Percentiles rank a stretch among this genome's conserved stretches.
Conservation (phyloP, 192 early-diverging fungal species). For the Phlyctochytrium arcticum region DNA sequence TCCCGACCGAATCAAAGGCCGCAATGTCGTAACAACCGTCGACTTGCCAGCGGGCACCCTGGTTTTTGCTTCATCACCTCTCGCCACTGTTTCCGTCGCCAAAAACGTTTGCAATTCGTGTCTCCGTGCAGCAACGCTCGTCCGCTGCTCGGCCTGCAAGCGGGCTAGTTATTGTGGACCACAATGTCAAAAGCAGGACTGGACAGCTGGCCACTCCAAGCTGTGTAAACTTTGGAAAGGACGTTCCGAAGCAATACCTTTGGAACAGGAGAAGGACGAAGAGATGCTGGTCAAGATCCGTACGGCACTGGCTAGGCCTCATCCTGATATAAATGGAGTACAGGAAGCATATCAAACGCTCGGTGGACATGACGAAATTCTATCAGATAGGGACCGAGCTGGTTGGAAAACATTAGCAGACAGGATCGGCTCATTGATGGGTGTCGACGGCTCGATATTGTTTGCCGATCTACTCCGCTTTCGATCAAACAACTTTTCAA, state of each 20-base stretch:
- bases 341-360: constrained; percentile 6
- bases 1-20: background rate
- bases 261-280: constrained; percentile 2
- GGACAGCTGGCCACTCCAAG: constrained; percentile 12
- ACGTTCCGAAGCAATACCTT: background rate
- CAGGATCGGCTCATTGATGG: background rate
- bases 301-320: background rate
- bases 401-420: background rate
- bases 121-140: background rate
- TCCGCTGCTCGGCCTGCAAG: constrained; percentile 21
- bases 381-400: no score
- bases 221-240: background rate
- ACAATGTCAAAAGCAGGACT: constrained; percentile 16
- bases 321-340: no score
- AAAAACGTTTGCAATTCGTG: background rate
- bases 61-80: background rate
- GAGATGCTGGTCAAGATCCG: constrained; percentile 27
- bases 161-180: constrained; percentile 13
- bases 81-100: constrained; percentile 6
- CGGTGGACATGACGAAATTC: background rate
- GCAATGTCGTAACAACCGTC: background rate
- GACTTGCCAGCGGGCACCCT: background rate
- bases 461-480: constrained; percentile 54
- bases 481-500: constrained; percentile 61
- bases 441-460: no score